These are phyloP conservation scores for Pseudopyricularia javanii DNA, from an alignment of 2,329 filamentous ascomycete species.

Conservation along the genomic window DNA sequence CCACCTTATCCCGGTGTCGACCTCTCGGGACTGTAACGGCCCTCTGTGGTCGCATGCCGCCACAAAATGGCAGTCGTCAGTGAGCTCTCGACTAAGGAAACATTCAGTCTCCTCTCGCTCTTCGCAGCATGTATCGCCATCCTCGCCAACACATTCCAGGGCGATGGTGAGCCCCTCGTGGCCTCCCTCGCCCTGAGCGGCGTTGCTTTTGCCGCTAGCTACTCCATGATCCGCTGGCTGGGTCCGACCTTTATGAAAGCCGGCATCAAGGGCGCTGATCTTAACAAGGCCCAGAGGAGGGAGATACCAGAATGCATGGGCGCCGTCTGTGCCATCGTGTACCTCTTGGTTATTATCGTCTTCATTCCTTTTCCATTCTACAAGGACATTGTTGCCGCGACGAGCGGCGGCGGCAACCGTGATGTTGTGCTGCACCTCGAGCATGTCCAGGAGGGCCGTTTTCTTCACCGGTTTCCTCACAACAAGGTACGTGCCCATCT, in stretches of 20 bases:
- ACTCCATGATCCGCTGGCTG: constrained; percentile 85
- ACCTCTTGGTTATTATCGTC: constrained; percentile 74
- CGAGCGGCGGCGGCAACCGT: constrained; percentile 82
- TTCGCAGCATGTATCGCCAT: constrained; percentile 59
- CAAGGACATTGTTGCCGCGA: constrained; percentile 92
- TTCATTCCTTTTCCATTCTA: constrained; percentile 98
- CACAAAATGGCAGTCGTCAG: not conserved
- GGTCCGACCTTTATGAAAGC: constrained; percentile 79
- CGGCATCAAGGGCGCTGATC: constrained; percentile 79
- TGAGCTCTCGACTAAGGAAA: constrained; percentile 38
- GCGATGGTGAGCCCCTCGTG: constrained; percentile 77
- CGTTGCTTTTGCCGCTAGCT: constrained; percentile 70
- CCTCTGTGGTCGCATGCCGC: no score
- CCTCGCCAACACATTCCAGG: constrained; percentile 69
- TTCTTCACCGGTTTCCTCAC: constrained; percentile 86
- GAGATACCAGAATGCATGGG: constrained; percentile 97
- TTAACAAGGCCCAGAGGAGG: constrained; percentile 56
- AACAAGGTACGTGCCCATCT: constrained; percentile 53
- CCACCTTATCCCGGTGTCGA: not conserved
- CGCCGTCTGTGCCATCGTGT: constrained; percentile 82
- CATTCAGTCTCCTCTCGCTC: constrained; percentile 46
- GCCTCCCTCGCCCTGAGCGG: constrained; percentile 80
- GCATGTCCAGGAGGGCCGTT: constrained; percentile 67
- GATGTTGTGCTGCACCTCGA: constrained; percentile 68
- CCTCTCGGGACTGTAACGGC: not conserved